These are phyloP conservation scores for Xanthoconium stramineum DNA, from an alignment of 768 basidiomycete genomes.

Conservation along the genomic window DNA sequence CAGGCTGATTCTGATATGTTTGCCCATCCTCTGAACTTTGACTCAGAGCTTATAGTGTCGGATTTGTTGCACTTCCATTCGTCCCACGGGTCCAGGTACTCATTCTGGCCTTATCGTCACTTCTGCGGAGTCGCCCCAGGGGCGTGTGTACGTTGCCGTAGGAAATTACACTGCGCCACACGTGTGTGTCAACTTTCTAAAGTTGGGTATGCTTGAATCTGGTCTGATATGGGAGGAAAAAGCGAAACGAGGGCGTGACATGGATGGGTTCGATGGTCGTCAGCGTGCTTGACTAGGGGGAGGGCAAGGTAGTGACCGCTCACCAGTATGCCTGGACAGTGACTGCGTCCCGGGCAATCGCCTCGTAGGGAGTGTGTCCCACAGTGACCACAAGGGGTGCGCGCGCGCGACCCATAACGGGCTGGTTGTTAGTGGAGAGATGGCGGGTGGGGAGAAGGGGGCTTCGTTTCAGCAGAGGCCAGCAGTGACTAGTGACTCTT, in stretches of 20 bases:
- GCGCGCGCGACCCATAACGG: too few relatives aligned
- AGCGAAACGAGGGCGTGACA: conserved; percentile 4
- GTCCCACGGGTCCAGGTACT: conserved; percentile 59
- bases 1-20: too few relatives aligned
- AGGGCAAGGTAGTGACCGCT: too few relatives aligned
- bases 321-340: too few relatives aligned
- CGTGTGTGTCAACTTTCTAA: conserved; percentile 54
- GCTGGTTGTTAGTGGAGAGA: too few relatives aligned
- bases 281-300: conserved; percentile 44
- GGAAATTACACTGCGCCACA: conserved; percentile 57
- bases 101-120: conserved; percentile 44
- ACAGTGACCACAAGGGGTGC: too few relatives aligned
- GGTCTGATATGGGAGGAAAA: conserved; percentile 51
- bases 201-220: conserved; percentile 29
- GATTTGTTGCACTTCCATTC: conserved; percentile 68
- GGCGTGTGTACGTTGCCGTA: conserved; percentile 57
- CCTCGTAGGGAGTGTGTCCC: too few relatives aligned
- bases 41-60: conserved; percentile 53
- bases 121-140: conserved; percentile 38
- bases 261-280: conserved; percentile 53
- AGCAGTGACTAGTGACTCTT: too few relatives aligned
- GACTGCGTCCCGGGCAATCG: too few relatives aligned
- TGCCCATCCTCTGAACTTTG: too few relatives aligned
- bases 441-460: too few relatives aligned
- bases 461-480: too few relatives aligned